phyloP scores from a whole-genome alignment of 257 asterid genomes.

The Buddleja alternifolia region DNA sequence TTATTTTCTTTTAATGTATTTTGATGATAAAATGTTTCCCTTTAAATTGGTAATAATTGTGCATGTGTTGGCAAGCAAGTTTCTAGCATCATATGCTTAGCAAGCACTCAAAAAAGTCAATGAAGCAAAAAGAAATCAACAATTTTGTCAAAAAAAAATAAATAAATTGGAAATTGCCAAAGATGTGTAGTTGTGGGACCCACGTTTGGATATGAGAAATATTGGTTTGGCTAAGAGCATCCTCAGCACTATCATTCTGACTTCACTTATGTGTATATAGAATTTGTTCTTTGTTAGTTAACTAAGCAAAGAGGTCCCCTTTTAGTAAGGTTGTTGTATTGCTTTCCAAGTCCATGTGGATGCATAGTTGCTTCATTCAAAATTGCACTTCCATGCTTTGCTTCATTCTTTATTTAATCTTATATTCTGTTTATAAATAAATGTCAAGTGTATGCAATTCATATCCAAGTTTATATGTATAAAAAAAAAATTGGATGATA shows the following conservation, averaged over 20 bases:
- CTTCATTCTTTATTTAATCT: too few relatives aligned
- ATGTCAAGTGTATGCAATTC: too few relatives aligned
- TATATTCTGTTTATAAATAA: too few relatives aligned
- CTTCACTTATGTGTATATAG: not conserved
- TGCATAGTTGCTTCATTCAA: not conserved
- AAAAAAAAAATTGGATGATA: too few relatives aligned
- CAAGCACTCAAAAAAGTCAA: constrained; percentile 44
- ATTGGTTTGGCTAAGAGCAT: constrained; percentile 12
- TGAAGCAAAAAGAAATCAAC: constrained; percentile 24
- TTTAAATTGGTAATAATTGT: constrained; percentile 43
- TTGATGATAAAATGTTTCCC: constrained; percentile 41
- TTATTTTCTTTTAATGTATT: too few relatives aligned
- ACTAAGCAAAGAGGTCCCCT: constrained; percentile 12
- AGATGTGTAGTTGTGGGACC: constrained; percentile 29
- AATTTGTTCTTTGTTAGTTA: constrained; percentile 18
- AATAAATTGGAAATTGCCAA: too few relatives aligned
- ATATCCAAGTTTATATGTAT: too few relatives aligned
- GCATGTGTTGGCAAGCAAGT: constrained; percentile 49
- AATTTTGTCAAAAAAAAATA: not conserved
- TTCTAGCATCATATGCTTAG: constrained; percentile 50
- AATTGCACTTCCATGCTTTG: too few relatives aligned
- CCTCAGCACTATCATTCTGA: constrained; percentile 18
- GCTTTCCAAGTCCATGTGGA: constrained; percentile 35
- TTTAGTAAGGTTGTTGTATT: constrained; percentile 23
- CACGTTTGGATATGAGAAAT: constrained; percentile 8